These are phyloP conservation scores for Aspergillus proliferans DNA, from an alignment of 2,329 filamentous ascomycete species.

Conservation along the genomic window DNA sequence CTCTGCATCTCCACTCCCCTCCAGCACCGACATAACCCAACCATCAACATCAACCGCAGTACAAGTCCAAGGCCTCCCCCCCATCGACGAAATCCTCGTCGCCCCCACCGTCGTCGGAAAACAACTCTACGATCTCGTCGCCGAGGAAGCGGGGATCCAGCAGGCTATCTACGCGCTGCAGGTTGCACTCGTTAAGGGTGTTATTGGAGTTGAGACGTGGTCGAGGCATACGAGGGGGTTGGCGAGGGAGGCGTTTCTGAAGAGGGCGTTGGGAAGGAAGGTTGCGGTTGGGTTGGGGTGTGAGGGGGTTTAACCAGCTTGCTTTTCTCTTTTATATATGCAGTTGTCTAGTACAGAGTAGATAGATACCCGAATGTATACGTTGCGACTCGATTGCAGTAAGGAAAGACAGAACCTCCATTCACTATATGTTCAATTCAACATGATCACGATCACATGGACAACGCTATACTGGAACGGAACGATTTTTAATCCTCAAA, in stretches of 20 bases:
- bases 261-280: conserved; percentile 41
- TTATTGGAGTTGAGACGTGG: conserved; percentile 43
- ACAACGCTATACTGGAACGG: too few relatives aligned
- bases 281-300: conserved; percentile 43
- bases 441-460: not conserved
- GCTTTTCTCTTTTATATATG: not conserved
- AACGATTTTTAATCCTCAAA: too few relatives aligned
- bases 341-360: not conserved
- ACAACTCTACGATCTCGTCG: conserved; percentile 82
- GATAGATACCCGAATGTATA: not conserved
- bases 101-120: conserved; percentile 88
- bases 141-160: conserved; percentile 78
- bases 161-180: conserved; percentile 70
- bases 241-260: conserved; percentile 44
- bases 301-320: conserved; percentile 15
- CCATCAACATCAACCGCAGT: conserved; percentile 23
- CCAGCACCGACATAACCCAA: not conserved
- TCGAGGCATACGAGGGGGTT: conserved; percentile 41
- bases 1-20: not conserved
- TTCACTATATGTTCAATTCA: not conserved
- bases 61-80: conserved; percentile 48
- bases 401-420: not conserved
- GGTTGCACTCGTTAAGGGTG: conserved; percentile 39
- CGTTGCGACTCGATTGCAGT: not conserved
- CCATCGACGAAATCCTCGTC: conserved; percentile 86